Conservation (phyloP, 23 red algal species). For the Chondrus crispus region DNA sequence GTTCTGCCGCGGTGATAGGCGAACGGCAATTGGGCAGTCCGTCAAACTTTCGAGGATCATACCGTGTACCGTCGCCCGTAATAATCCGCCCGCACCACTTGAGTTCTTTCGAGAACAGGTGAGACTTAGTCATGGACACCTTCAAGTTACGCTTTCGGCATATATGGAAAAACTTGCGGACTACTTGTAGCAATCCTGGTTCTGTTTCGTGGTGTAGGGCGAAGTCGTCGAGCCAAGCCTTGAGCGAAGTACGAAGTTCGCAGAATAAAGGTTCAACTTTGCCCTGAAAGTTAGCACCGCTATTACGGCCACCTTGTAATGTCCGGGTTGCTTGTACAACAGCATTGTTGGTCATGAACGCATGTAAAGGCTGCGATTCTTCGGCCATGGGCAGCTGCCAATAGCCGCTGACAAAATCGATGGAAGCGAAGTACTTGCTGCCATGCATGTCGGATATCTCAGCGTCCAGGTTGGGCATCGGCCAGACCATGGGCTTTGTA, state of each 20-base stretch:
- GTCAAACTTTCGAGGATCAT: background rate
- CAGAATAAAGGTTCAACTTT: slow-evolving; percentile 9
- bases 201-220: background rate
- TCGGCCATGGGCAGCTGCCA: slow-evolving; percentile 13
- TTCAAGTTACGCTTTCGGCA: background rate
- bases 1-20: background rate
- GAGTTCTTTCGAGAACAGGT: background rate
- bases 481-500: background rate
- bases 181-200: background rate
- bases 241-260: background rate
- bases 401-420: slow-evolving; percentile 13
- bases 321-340: background rate
- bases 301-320: background rate
- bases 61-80: background rate
- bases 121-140: background rate
- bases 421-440: background rate
- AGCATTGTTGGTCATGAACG: background rate
- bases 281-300: slow-evolving; percentile 26
- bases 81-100: slow-evolving; percentile 33
- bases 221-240: slow-evolving; percentile 28
- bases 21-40: background rate
- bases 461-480: background rate
- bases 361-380: background rate
- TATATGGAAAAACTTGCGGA: slow-evolving; percentile 15
- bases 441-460: background rate